Evolutionary conservation across 768 basidiomycete species (phyloP).

Genomic region (Agaricus subrufescens): DNA sequence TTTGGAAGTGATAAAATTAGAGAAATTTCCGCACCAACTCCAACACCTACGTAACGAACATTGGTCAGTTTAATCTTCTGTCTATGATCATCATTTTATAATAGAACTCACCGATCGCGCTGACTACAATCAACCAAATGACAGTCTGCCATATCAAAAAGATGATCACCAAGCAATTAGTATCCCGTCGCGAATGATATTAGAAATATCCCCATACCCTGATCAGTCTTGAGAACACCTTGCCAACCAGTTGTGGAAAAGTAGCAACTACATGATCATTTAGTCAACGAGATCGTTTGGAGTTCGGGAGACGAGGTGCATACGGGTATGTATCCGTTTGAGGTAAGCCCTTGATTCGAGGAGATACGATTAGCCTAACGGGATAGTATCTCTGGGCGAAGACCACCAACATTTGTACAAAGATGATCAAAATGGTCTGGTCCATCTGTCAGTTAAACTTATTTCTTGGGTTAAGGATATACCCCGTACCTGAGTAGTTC

Average conservation of each 20-base stretch:
- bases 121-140: background rate
- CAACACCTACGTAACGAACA: background rate
- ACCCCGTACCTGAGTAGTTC: slow-evolving; percentile 1
- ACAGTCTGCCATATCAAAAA: background rate
- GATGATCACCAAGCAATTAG: too few relatives aligned
- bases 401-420: slow-evolving; percentile 4
- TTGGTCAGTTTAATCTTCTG: background rate
- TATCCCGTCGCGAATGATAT: too few relatives aligned
- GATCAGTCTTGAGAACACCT: background rate
- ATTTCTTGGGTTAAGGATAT: background rate
- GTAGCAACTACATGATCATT: background rate
- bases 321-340: background rate
- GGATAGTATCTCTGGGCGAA: background rate
- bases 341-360: background rate
- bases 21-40: background rate
- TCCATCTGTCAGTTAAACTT: background rate
- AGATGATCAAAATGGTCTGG: slow-evolving; percentile 1
- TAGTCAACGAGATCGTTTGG: background rate
- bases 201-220: background rate
- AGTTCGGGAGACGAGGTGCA: background rate
- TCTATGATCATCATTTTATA: too few relatives aligned
- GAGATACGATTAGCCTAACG: background rate
- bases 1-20: too few relatives aligned
- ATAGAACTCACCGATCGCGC: slow-evolving; percentile 1
- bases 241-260: background rate